These are phyloP conservation scores for Vigna nakashimae DNA, from an alignment of 306 rosid species.

Conservation along the genomic window DNA sequence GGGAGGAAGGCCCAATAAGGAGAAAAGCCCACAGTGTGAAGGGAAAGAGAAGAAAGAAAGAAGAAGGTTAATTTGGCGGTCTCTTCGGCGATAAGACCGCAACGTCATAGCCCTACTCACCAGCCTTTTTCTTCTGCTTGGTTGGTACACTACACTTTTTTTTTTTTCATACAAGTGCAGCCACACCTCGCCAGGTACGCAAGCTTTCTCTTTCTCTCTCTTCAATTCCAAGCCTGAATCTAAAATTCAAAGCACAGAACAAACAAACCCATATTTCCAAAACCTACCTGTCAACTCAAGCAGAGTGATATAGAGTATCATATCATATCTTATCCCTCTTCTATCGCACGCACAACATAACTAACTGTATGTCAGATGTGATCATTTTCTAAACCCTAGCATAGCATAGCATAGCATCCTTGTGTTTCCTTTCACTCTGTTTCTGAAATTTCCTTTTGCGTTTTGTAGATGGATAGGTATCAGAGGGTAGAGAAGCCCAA, in stretches of 20 bases:
- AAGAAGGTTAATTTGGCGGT: conserved; percentile 51
- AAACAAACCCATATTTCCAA: not conserved
- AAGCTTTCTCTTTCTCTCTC: not conserved
- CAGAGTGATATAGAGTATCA: not conserved
- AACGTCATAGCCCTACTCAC: conserved; percentile 55
- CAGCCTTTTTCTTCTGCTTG: conserved; percentile 47
- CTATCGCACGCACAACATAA: conserved; percentile 3
- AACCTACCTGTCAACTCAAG: not conserved
- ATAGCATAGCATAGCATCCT: not conserved
- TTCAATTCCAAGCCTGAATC: too few species aligned
- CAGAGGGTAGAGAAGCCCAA: conserved; percentile 94
- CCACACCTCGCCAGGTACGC: not conserved
- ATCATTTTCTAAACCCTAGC: conserved; percentile 44
- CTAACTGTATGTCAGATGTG: conserved; percentile 7
- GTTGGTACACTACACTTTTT: not conserved
- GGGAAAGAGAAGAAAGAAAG: not conserved
- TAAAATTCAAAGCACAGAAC: not conserved
- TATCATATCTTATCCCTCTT: conserved; percentile 2
- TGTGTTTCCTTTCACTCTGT: not conserved
- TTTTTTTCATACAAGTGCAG: not conserved
- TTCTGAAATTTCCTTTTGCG: not conserved
- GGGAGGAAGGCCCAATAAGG: not conserved
- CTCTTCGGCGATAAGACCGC: conserved; percentile 65
- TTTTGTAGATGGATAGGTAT: conserved; percentile 75
- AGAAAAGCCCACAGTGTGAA: conserved; percentile 25